Evolutionary conservation across 1,139 yeast species (phyloP).

Genomic region (Debaryomycetaceae sp.): DNA sequence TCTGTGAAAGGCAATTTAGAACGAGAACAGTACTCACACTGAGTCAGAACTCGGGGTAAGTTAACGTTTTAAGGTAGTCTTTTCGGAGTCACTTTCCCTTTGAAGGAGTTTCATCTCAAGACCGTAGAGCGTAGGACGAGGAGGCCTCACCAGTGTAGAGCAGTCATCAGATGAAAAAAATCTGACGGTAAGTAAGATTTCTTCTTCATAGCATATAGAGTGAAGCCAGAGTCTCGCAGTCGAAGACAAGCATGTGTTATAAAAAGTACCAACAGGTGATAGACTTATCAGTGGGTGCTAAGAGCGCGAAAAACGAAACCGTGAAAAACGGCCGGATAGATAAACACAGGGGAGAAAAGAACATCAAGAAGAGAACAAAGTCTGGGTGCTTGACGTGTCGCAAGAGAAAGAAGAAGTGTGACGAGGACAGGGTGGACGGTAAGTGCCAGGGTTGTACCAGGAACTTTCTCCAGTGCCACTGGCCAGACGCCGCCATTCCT

Average conservation of each 20-base stretch:
- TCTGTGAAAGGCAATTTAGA: neutral
- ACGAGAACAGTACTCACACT: neutral
- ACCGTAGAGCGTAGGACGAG: neutral
- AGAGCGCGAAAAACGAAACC: slow-evolving; percentile 8
- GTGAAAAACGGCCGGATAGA: slow-evolving; percentile 11
- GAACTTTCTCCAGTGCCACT: slow-evolving; percentile 45
- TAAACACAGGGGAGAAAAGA: slow-evolving; percentile 11
- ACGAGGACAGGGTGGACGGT: slow-evolving; percentile 40
- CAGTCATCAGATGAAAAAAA: neutral
- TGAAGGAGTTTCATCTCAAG: neutral
- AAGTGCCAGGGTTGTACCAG: slow-evolving; percentile 48
- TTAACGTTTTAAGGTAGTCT: neutral
- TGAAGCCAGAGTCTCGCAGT: neutral
- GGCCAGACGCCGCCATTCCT: slow-evolving; percentile 26
- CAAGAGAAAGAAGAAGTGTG: slow-evolving; percentile 47
- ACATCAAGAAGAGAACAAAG: slow-evolving; percentile 33
- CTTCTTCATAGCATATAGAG: neutral
- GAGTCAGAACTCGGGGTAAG: neutral
- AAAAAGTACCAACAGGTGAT: slow-evolving; percentile 44
- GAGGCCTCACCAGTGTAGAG: neutral
- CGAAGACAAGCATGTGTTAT: slow-evolving; percentile 21
- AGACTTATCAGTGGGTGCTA: slow-evolving; percentile 27
- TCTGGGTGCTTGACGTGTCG: slow-evolving; percentile 46
- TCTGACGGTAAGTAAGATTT: neutral
- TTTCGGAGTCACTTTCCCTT: slow-evolving; percentile 1